These are phyloP conservation scores for Sporodiniella umbellata DNA, from an alignment of 371 early-diverging fungal species.

Conservation along the genomic window DNA sequence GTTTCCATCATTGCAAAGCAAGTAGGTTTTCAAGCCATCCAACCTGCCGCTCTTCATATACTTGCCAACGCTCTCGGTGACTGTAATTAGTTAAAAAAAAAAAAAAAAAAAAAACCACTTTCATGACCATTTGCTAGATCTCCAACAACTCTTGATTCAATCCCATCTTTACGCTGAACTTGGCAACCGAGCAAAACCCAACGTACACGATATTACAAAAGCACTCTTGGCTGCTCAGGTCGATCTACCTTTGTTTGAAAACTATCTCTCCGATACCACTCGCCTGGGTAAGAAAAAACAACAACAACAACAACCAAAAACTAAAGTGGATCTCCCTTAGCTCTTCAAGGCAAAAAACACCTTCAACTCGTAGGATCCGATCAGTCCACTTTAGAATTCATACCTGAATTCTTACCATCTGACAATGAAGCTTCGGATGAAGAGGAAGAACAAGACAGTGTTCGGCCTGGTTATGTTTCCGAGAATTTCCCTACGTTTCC, in stretches of 20 bases:
- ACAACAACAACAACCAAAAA: too few relatives aligned
- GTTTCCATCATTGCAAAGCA: conserved; percentile 33
- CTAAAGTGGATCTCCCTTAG: too few relatives aligned
- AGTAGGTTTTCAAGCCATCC: conserved; percentile 50
- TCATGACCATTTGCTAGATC: conserved; percentile 39
- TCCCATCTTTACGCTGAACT: conserved; percentile 53
- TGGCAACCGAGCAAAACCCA: conserved; percentile 50
- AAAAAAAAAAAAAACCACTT: too few relatives aligned
- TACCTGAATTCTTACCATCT: conserved; percentile 39
- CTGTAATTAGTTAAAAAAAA: too few relatives aligned
- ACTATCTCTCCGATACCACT: conserved; percentile 20
- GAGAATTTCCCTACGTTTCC: conserved; percentile 56
- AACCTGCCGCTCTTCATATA: conserved; percentile 41
- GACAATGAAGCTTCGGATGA: conserved; percentile 47
- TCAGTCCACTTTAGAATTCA: conserved; percentile 26
- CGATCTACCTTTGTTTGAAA: conserved; percentile 25
- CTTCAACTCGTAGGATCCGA: conserved; percentile 14
- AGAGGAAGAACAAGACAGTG: conserved; percentile 18
- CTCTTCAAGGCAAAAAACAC: conserved; percentile 16
- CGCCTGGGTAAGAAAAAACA: not conserved
- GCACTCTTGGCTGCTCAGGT: conserved; percentile 38
- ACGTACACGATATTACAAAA: conserved; percentile 50
- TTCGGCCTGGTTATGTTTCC: conserved; percentile 45
- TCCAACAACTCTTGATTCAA: conserved; percentile 43
- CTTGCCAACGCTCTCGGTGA: conserved; percentile 40